Conservation (phyloP, 192 early-diverging fungal genomes). For the Podila epigama region DNA sequence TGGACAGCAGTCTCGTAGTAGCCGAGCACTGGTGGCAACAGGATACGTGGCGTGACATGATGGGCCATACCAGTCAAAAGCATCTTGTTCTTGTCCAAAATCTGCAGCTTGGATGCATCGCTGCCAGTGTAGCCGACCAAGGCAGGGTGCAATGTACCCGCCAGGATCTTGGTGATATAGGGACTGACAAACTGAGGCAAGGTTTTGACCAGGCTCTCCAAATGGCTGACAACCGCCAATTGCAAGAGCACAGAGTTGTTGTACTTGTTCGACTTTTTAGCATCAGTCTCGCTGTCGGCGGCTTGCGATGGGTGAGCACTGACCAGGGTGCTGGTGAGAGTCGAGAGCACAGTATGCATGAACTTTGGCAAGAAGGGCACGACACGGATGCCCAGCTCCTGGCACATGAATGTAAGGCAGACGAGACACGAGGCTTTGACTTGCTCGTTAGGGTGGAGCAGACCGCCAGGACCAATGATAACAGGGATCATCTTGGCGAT, state of each 20-base stretch:
- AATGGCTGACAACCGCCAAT: conserved; percentile 58
- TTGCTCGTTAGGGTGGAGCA: conserved; percentile 52
- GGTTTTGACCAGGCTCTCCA: conserved; percentile 65
- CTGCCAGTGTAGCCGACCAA: conserved; percentile 45
- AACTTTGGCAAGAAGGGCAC: conserved; percentile 85
- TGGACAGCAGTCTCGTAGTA: conserved; percentile 56
- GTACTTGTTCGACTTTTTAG: conserved; percentile 41
- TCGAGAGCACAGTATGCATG: conserved; percentile 77
- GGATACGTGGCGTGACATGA: conserved; percentile 67
- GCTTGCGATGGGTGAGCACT: conserved; percentile 54
- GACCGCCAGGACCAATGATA: conserved; percentile 57
- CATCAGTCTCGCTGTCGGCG: conserved; percentile 52
- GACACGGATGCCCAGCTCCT: conserved; percentile 77
- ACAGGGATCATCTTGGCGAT: conserved; percentile 65
- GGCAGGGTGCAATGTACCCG: conserved; percentile 59
- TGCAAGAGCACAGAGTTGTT: conserved; percentile 57
- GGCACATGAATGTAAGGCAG: conserved; percentile 65
- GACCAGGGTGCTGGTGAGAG: conserved; percentile 52
- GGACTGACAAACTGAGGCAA: conserved; percentile 82
- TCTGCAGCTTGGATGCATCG: conserved; percentile 48
- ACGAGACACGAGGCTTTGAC: conserved; percentile 63
- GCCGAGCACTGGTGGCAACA: conserved; percentile 68
- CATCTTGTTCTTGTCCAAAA: conserved; percentile 49
- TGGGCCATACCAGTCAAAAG: conserved; percentile 60
- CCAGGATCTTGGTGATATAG: conserved; percentile 69